A percentile compares a stretch with the other conserved stretches of the same genome.
These are phyloP conservation scores for Talaromyces sp. DNA, from an alignment of 2,329 filamentous ascomycete species.

Conservation along the genomic window DNA sequence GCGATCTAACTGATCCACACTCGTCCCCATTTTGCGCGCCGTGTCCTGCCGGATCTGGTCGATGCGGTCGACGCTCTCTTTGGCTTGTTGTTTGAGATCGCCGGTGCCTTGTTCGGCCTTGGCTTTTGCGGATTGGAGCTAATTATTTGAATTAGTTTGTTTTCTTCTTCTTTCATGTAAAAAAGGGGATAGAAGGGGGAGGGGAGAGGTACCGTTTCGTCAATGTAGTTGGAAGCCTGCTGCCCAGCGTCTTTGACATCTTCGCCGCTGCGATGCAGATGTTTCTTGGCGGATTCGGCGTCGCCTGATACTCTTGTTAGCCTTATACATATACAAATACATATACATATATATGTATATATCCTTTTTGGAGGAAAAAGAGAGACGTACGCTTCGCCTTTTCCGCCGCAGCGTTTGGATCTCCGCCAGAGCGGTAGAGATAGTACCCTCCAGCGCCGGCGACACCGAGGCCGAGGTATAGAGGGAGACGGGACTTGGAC, in stretches of 20 bases:
- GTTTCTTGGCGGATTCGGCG: slow-evolving; percentile 61
- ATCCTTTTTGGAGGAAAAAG: not conserved
- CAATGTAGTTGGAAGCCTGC: slow-evolving; percentile 60
- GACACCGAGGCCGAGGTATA: slow-evolving; percentile 50
- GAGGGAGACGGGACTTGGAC: slow-evolving; percentile 28
- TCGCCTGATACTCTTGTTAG: slow-evolving; percentile 71
- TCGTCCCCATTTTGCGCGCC: slow-evolving; percentile 44
- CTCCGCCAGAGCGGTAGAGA: slow-evolving; percentile 79
- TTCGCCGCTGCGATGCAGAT: slow-evolving; percentile 61
- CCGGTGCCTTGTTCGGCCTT: slow-evolving; percentile 54
- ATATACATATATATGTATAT: not conserved
- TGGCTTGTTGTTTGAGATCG: slow-evolving; percentile 54
- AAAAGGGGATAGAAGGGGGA: not conserved
- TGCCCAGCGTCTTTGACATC: slow-evolving; percentile 58
- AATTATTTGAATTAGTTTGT: slow-evolving; percentile 16
- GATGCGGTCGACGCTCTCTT: slow-evolving; percentile 53
- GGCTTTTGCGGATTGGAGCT: slow-evolving; percentile 48
- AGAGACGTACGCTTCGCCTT: slow-evolving; percentile 66
- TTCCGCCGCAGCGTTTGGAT: slow-evolving; percentile 74
- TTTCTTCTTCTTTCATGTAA: not conserved
- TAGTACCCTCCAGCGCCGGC: slow-evolving; percentile 77
- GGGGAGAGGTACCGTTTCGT: slow-evolving; percentile 57
- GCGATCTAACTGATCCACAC: slow-evolving; percentile 72
- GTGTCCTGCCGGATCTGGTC: slow-evolving; percentile 63
- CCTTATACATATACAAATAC: no score